A percentile compares a stretch with the other conserved stretches of the same genome.
phyloP scores from a whole-genome alignment of 441 rosid species.

The Melastoma candidum region DNA sequence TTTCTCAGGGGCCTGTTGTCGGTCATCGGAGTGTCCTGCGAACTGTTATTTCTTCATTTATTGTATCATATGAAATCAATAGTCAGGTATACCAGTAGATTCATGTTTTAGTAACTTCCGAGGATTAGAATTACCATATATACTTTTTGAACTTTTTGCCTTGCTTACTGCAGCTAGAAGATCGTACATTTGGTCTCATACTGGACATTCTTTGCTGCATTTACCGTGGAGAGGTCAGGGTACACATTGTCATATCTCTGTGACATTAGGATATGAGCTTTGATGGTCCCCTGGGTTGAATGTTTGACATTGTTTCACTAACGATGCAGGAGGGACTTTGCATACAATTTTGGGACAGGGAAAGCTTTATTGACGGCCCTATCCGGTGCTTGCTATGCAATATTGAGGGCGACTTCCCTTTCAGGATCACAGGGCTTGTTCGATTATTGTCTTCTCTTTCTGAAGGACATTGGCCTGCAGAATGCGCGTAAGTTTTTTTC shows the following conservation, averaged over 20 bases:
- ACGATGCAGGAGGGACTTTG: constrained; percentile 85
- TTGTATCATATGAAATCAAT: constrained; percentile 97
- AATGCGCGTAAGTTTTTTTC: constrained; percentile 77
- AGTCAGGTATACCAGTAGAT: constrained; percentile 47
- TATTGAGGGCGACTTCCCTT: constrained; percentile 87
- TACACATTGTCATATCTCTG: constrained; percentile 9
- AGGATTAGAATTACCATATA: constrained; percentile 2
- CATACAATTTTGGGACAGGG: constrained; percentile 92
- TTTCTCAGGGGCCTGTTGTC: constrained; percentile 57
- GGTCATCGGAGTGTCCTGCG: constrained; percentile 87
- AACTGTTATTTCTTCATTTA: constrained; percentile 83
- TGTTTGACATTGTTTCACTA: constrained; percentile 16
- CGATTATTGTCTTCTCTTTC: constrained; percentile 80
- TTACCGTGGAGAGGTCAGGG: constrained; percentile 84
- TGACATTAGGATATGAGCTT: no score
- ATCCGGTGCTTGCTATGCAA: constrained; percentile 89
- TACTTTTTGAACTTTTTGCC: constrained; percentile 14
- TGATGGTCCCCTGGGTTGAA: constrained; percentile 4
- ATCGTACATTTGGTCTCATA: constrained; percentile 57
- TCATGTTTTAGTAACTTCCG: constrained; percentile 5
- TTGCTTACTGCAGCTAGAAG: constrained; percentile 50
- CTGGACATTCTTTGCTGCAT: constrained; percentile 84
- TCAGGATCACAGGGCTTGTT: constrained; percentile 60
- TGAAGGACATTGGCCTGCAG: constrained; percentile 98
- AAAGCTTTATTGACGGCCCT: constrained; percentile 92